Evolutionary conservation across 495 filamentous ascomycete genomes (phyloP).

Genomic region (Lentithecium fluviatile): DNA sequence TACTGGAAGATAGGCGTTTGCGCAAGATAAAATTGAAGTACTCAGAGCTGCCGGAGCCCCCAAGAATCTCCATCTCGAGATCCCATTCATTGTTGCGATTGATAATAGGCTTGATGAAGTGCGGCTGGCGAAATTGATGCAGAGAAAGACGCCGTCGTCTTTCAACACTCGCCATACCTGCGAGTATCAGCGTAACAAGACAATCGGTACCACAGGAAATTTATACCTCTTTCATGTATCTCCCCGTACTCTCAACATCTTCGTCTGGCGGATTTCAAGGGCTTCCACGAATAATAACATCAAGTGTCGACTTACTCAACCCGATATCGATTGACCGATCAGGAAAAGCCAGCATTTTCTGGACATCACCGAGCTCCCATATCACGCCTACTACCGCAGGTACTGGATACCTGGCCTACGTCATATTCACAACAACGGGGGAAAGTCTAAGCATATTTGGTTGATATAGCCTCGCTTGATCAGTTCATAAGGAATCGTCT

Average conservation of each 20-base stretch:
- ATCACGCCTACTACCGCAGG: constrained; percentile 43
- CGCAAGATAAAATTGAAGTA: constrained; percentile 54
- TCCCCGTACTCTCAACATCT: constrained; percentile 51
- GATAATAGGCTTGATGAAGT: constrained; percentile 57
- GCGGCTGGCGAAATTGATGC: constrained; percentile 60
- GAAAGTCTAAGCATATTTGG: constrained; percentile 64
- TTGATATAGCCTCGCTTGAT: constrained; percentile 49
- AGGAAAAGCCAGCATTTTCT: constrained; percentile 46
- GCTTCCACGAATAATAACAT: constrained; percentile 61
- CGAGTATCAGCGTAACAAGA: constrained; percentile 19
- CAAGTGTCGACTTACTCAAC: constrained; percentile 63
- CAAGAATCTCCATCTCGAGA: constrained; percentile 46
- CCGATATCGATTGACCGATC: constrained; percentile 50
- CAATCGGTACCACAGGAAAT: neutral
- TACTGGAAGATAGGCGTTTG: constrained; percentile 23
- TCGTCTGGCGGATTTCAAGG: constrained; percentile 57
- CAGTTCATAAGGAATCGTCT: constrained; percentile 55
- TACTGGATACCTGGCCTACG: constrained; percentile 50
- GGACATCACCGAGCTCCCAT: constrained; percentile 56
- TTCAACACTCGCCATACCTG: constrained; percentile 56
- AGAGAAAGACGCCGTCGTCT: constrained; percentile 53
- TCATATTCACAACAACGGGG: constrained; percentile 50
- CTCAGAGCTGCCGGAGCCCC: constrained; percentile 46
- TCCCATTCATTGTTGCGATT: constrained; percentile 48
- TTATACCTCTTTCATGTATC: constrained; percentile 55